Conservation (phyloP, 2,329 filamentous ascomycete genomes). For the Purpureocillium takamizusanense region DNA sequence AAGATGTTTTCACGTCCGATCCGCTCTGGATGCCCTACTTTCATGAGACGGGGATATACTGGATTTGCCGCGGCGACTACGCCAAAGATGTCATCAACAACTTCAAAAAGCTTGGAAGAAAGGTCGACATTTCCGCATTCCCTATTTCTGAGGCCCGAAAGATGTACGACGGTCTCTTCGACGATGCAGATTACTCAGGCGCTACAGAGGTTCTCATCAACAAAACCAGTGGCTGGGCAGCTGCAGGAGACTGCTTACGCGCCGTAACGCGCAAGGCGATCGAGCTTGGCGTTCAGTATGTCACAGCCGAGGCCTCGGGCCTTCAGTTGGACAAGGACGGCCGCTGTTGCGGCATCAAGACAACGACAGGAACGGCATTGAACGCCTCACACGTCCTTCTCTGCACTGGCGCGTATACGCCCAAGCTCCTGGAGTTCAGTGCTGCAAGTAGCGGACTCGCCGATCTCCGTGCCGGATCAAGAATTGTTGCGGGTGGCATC, state of each 20-base stretch:
- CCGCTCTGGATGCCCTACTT: constrained; percentile 48
- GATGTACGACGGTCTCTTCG: constrained; percentile 49
- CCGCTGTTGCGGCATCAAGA: constrained; percentile 38
- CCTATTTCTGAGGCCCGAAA: constrained; percentile 35
- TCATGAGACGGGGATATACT: constrained; percentile 51
- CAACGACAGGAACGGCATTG: constrained; percentile 32
- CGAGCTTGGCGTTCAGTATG: constrained; percentile 49
- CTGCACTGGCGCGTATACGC: constrained; percentile 49
- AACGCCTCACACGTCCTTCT: constrained; percentile 43
- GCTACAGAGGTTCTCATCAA: constrained; percentile 53
- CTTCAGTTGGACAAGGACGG: constrained; percentile 36
- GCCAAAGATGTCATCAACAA: constrained; percentile 43
- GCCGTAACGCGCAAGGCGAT: constrained; percentile 44
- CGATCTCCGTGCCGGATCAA: constrained; percentile 40
- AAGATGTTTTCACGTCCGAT: constrained; percentile 49
- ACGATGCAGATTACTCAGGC: constrained; percentile 49
- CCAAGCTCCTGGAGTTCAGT: constrained; percentile 43
- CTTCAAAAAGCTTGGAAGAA: constrained; percentile 35
- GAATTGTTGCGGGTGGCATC: constrained; percentile 51
- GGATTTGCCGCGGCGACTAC: constrained; percentile 41
- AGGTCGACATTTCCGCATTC: constrained; percentile 30
- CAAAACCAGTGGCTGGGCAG: constrained; percentile 53
- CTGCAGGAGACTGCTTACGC: constrained; percentile 48
- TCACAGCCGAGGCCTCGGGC: constrained; percentile 39
- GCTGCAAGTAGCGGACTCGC: constrained; percentile 35